Conservation (phyloP, 306 rosid genomes). For the Inga oerstediana region DNA sequence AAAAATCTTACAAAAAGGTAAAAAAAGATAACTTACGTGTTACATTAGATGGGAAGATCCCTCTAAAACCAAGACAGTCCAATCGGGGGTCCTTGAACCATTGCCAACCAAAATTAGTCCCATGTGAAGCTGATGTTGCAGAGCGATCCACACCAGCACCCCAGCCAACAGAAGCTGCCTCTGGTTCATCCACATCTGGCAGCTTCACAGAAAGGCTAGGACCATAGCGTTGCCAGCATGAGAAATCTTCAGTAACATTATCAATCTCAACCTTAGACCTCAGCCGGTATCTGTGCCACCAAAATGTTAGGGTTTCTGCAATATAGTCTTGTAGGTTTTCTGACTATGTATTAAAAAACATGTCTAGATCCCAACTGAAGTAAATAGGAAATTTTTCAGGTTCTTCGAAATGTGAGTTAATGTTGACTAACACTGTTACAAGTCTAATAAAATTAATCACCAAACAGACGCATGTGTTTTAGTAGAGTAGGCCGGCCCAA, state of each 20-base stretch:
- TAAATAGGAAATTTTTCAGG: not conserved
- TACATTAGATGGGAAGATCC: constrained; percentile 75
- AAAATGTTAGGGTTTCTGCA: constrained; percentile 28
- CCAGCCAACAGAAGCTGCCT: constrained; percentile 86
- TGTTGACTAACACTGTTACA: not conserved
- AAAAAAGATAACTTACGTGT: constrained; percentile 60
- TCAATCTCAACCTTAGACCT: constrained; percentile 98
- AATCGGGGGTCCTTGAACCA: constrained; percentile 94
- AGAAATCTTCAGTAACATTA: constrained; percentile 60
- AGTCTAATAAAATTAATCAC: constrained; percentile 6
- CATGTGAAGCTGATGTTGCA: constrained; percentile 63
- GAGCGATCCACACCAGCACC: constrained; percentile 66
- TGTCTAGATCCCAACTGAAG: not conserved
- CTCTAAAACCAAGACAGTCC: constrained; percentile 84
- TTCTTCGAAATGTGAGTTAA: not conserved
- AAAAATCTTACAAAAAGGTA: constrained; percentile 34
- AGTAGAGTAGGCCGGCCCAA: not conserved
- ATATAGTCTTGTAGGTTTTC: not conserved
- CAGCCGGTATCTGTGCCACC: constrained; percentile 70
- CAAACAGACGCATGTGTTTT: not conserved
- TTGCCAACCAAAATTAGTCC: constrained; percentile 69
- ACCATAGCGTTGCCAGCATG: constrained; percentile 92
- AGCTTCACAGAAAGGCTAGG: constrained; percentile 44
- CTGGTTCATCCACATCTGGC: constrained; percentile 69
- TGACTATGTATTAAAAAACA: not conserved